phyloP scores from a whole-genome alignment of 768 basidiomycete genomes.

The Filobasidium floriforme region DNA sequence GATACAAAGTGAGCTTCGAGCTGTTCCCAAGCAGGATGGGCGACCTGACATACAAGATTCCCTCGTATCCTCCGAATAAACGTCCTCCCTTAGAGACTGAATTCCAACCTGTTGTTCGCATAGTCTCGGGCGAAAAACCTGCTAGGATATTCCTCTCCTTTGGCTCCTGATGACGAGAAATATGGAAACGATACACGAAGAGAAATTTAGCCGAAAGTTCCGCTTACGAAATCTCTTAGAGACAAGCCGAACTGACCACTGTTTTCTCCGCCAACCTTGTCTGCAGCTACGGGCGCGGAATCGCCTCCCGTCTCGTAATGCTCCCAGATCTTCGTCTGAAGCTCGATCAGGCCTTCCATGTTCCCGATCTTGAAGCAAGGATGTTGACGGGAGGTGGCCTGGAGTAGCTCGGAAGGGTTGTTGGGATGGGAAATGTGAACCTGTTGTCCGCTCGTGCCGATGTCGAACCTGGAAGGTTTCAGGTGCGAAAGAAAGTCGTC shows the following conservation, averaged over 20 bases:
- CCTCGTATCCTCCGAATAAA: too few species aligned
- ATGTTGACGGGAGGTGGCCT: constrained; percentile 26
- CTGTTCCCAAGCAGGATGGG: too few species aligned
- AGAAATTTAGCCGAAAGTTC: neutral
- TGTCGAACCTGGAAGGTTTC: constrained; percentile 18
- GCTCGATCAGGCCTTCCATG: constrained; percentile 25
- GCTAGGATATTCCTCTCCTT: constrained; percentile 39
- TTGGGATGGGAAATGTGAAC: constrained; percentile 23
- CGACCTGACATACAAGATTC: too few species aligned
- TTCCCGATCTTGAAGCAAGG: constrained; percentile 36
- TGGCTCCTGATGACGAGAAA: constrained; percentile 9
- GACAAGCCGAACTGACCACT: constrained; percentile 27
- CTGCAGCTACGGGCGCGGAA: constrained; percentile 30
- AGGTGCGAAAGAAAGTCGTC: neutral
- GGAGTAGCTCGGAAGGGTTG: constrained; percentile 11
- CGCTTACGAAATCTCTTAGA: neutral
- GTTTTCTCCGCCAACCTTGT: constrained; percentile 36
- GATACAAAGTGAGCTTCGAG: too few species aligned
- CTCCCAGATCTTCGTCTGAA: constrained; percentile 37
- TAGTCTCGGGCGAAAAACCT: constrained; percentile 42
- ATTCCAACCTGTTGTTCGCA: constrained; percentile 40
- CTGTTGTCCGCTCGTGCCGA: constrained; percentile 20
- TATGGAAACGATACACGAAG: too few species aligned
- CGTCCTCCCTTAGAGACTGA: constrained; percentile 21
- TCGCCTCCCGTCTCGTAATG: constrained; percentile 26